phyloP scores from a whole-genome alignment of 2,329 filamentous ascomycete genomes.

The Purpureocillium takamizusanense region DNA sequence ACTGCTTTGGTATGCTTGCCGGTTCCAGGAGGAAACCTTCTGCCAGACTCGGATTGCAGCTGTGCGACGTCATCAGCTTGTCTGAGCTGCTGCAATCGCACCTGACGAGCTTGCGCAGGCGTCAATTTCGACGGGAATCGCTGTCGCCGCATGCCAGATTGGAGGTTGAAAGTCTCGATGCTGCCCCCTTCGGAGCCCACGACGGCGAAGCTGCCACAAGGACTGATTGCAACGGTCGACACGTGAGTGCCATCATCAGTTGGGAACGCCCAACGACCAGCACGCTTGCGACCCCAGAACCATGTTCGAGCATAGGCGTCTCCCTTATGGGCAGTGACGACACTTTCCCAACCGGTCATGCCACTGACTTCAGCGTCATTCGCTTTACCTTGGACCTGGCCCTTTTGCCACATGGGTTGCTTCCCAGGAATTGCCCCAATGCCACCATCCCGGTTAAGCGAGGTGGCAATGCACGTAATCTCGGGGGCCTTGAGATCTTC shows the following conservation, averaged over 20 bases:
- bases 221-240: constrained; percentile 76
- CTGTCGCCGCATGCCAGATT: constrained; percentile 83
- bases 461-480: constrained; percentile 85
- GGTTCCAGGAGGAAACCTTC: constrained; percentile 38
- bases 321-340: constrained; percentile 83
- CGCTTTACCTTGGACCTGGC: constrained; percentile 50
- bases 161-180: constrained; percentile 93
- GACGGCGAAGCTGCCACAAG: constrained; percentile 88
- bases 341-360: constrained; percentile 92
- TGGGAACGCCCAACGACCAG: constrained; percentile 85
- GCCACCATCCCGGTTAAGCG: constrained; percentile 87
- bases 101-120: constrained; percentile 66
- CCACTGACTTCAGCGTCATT: constrained; percentile 63
- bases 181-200: constrained; percentile 76
- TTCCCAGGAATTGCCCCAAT: constrained; percentile 77
- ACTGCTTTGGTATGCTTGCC: constrained; percentile 75
- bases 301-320: constrained; percentile 85
- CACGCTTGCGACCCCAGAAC: constrained; percentile 95
- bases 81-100: constrained; percentile 56
- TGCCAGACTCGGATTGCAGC: constrained; percentile 36
- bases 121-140: constrained; percentile 76
- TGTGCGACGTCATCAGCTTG: constrained; percentile 49
- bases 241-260: constrained; percentile 80
- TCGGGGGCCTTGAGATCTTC: constrained; percentile 81
- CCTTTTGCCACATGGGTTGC: constrained; percentile 76